Evolutionary conservation across 2,329 filamentous ascomycete genomes (phyloP).

Genomic region (Metarhizium humberi): DNA sequence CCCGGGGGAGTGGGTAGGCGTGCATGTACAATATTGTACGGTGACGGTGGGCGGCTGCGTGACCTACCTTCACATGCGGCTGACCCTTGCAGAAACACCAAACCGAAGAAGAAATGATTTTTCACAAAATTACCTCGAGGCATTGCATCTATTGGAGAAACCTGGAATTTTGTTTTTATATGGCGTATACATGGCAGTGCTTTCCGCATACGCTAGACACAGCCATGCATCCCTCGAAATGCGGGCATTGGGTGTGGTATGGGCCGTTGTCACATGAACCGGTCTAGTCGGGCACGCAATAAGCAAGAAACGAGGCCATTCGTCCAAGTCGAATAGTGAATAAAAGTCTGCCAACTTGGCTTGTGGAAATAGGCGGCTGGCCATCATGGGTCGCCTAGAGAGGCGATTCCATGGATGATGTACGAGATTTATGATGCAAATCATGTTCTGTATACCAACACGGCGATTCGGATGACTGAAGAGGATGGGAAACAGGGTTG

Average conservation of each 20-base stretch:
- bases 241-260: background rate
- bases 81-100: background rate
- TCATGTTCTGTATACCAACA: no score
- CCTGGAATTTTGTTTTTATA: background rate
- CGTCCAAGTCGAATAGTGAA: no score
- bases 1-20: background rate
- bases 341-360: no score
- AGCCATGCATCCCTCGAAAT: no score
- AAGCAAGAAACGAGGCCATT: background rate
- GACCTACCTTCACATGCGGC: background rate
- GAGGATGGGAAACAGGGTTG: no score
- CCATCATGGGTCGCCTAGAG: no score
- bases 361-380: no score
- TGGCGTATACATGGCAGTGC: background rate
- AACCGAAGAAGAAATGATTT: background rate
- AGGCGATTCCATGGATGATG: no score
- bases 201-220: background rate
- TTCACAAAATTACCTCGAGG: background rate
- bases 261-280: background rate
- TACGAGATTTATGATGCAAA: no score
- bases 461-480: no score
- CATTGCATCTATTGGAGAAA: background rate
- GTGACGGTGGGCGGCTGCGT: background rate
- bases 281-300: background rate
- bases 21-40: background rate